A percentile compares a stretch with the other conserved stretches of the same genome.
These are phyloP conservation scores for Buddleja alternifolia DNA, from an alignment of 257 asterid species.

Conservation along the genomic window DNA sequence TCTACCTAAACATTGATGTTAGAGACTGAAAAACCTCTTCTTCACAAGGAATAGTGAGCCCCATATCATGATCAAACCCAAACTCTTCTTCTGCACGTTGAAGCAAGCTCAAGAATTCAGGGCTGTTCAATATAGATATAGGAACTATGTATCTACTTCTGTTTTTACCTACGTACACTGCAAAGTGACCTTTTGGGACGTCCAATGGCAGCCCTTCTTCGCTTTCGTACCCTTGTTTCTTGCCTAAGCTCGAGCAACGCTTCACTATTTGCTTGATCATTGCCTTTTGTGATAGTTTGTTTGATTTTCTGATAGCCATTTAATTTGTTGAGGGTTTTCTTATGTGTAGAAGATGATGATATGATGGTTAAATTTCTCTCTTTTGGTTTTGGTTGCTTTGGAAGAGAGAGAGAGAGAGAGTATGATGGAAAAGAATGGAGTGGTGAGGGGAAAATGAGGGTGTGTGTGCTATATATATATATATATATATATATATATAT, in stretches of 20 bases:
- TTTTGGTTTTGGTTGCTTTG: background rate
- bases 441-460: conserved; percentile 40
- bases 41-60: conserved; percentile 59
- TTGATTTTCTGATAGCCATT: conserved; percentile 51
- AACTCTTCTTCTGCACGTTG: conserved; percentile 62
- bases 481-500: conserved; percentile 30
- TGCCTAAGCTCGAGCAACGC: conserved; percentile 58
- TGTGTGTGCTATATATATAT: conserved; percentile 34
- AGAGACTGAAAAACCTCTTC: conserved; percentile 50
- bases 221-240: conserved; percentile 34
- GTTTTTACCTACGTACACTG: conserved; percentile 59
- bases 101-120: conserved; percentile 45
- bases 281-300: conserved; percentile 54
- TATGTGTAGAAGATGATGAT: too few relatives aligned
- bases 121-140: conserved; percentile 41
- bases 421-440: conserved; percentile 25
- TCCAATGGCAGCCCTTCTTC: conserved; percentile 55
- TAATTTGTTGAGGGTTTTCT: too few relatives aligned
- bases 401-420: background rate
- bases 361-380: background rate
- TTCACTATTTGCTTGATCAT: conserved; percentile 55
- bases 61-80: conserved; percentile 66
- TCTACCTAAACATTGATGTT: conserved; percentile 41
- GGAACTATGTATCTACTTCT: conserved; percentile 54
- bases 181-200: conserved; percentile 66